Evolutionary conservation across 306 rosid species (phyloP), one percentile per base, ranked within the genome.

Genomic region (Pachyrhizus erosus): DNA sequence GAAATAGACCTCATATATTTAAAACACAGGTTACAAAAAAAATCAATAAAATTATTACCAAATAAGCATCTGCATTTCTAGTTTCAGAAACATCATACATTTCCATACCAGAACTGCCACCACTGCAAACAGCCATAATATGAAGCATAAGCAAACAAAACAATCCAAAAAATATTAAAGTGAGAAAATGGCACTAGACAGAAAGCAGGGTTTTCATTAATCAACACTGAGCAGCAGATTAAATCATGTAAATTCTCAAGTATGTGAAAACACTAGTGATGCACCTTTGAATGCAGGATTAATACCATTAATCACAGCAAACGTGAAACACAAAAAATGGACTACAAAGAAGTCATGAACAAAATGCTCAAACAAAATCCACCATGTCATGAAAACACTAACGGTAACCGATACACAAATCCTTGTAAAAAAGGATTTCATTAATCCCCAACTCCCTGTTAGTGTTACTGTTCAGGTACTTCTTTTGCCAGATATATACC

Each of bases 91-190:
- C 87, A 89, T 86, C 86, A 82, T 81, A 90, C 87, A 89, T 89
- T 86, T 87, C 91, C 87, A 89, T 81, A 76, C 81, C 87, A 88
- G 62, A 70, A 86, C 90, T 79, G 90, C 91, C 91, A 89, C 94
- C 88, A 74, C 95, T 91, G 87, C 73, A 80, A 17, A 60, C 83
- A 68, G 23, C 62, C 64, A 82, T 37, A 2, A 46, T 23, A 73
- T 10, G 17, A 69, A 76, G 39, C 8, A 69, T 87, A 76, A 88
- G 72, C 78, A 72, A 33, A 80, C 68, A 66, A 9, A 58, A 29
- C 20, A 37, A 58, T 51, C 43, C 37, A 27, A 46, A 39, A 46
- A 33, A 26, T 2, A 60, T 2, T 6, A 1, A 17, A 48, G 9
- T 54, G 14, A 5, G 12, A 48, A 68, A 62, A 42, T 40, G 20